A percentile compares a stretch with the other conserved stretches of the same genome.
Conservation (phyloP, 768 basidiomycete genomes). For the Kockovaella imperatae region DNA sequence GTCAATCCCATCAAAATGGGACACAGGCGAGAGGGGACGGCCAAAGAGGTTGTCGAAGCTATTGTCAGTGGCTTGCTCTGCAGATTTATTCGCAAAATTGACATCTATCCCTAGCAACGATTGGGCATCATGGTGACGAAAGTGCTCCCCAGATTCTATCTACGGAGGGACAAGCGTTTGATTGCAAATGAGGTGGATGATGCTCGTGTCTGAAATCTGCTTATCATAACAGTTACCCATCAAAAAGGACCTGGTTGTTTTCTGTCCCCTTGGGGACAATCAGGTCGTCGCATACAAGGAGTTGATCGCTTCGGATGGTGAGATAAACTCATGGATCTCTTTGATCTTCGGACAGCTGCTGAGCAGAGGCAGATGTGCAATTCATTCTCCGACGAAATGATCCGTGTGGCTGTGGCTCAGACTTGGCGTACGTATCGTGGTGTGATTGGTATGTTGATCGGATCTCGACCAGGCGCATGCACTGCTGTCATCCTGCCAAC, state of each 20-base stretch:
- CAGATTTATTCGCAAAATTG: too few relatives aligned
- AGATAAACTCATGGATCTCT: not conserved
- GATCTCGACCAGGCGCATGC: conserved; percentile 52
- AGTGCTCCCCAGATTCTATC: conserved; percentile 72
- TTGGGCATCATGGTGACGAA: conserved; percentile 53
- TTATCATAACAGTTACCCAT: conserved; percentile 59
- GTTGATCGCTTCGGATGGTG: conserved; percentile 54
- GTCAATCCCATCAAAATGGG: conserved; percentile 42
- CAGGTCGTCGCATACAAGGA: conserved; percentile 69
- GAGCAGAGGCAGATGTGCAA: conserved; percentile 50
- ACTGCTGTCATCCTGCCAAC: conserved; percentile 53
- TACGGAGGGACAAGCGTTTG: conserved; percentile 53
- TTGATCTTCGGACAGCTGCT: conserved; percentile 1
- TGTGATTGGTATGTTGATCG: not conserved
- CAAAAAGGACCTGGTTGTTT: conserved; percentile 85
- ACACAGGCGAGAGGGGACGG: conserved; percentile 35
- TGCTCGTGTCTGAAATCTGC: not conserved
- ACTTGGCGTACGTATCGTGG: conserved; percentile 50
- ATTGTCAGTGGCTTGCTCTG: conserved; percentile 18
- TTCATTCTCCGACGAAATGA: conserved; percentile 66
- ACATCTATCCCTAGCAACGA: conserved; percentile 22
- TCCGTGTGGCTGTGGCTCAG: conserved; percentile 62
- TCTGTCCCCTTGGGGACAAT: conserved; percentile 70
- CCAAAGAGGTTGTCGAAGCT: conserved; percentile 25
- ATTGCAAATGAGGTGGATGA: conserved; percentile 34